These are phyloP conservation scores for Argentina anserina DNA, from an alignment of 306 rosid species.

Conservation along the genomic window DNA sequence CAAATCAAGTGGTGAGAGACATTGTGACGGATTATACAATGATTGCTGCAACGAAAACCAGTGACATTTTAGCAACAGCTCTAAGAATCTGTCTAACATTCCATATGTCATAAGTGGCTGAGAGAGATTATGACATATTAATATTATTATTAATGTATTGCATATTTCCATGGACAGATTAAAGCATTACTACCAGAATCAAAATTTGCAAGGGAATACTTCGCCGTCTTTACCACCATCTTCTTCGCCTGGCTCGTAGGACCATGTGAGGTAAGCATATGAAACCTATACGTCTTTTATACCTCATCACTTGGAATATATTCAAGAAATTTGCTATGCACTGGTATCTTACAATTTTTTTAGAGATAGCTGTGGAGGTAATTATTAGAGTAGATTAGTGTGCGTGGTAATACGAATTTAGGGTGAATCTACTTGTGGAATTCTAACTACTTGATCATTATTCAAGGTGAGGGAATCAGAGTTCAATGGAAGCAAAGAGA, in stretches of 20 bases:
- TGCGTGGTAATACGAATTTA: no score
- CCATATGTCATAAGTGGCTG: constrained; percentile 2
- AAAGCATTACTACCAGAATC: constrained; percentile 56
- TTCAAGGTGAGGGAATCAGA: constrained; percentile 75
- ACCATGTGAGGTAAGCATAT: constrained; percentile 61
- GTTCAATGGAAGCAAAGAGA: constrained; percentile 69
- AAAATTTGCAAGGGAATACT: constrained; percentile 65
- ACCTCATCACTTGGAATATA: background rate
- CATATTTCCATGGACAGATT: constrained; percentile 46
- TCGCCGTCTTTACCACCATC: constrained; percentile 66
- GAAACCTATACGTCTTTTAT: background rate
- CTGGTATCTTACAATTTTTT: no score
- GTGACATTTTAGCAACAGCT: background rate
- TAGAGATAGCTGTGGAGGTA: no score
- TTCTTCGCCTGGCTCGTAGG: constrained; percentile 93
- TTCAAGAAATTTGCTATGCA: background rate
- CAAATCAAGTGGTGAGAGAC: background rate
- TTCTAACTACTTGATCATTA: constrained; percentile 19
- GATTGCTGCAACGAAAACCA: background rate
- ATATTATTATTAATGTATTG: background rate
- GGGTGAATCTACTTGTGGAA: background rate
- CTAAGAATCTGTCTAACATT: background rate
- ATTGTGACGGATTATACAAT: background rate
- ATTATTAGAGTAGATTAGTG: no score
- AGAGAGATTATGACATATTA: background rate